Conservation (phyloP, 352 stramenopile species). For the Phytophthora agathidicida region DNA sequence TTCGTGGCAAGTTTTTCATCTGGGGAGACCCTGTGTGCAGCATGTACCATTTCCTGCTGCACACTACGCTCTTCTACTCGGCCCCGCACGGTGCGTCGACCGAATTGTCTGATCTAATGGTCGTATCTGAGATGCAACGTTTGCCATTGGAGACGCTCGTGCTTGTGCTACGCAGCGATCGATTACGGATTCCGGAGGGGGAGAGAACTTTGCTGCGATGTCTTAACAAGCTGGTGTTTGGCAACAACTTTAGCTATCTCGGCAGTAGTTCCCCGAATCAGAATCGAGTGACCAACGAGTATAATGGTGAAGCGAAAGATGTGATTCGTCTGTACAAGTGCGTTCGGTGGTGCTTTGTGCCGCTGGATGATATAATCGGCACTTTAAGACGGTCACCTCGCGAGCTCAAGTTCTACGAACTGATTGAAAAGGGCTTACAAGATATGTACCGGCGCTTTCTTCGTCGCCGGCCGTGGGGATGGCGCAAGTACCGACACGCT, state of each 20-base stretch:
- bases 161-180: slow-evolving; percentile 64
- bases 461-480: slow-evolving; percentile 36
- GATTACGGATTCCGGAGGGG: slow-evolving; percentile 56
- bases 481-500: slow-evolving; percentile 29
- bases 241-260: slow-evolving; percentile 25
- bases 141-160: slow-evolving; percentile 69
- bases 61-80: slow-evolving; percentile 69
- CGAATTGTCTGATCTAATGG: slow-evolving; percentile 32
- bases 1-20: slow-evolving; percentile 42
- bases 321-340: slow-evolving; percentile 60
- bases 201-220: slow-evolving; percentile 55
- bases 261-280: neutral
- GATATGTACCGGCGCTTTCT: slow-evolving; percentile 37
- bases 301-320: slow-evolving; percentile 43
- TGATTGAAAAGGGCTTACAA: slow-evolving; percentile 43
- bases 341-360: slow-evolving; percentile 70
- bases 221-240: slow-evolving; percentile 54
- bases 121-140: slow-evolving; percentile 46
- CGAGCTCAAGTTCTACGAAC: slow-evolving; percentile 62
- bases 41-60: slow-evolving; percentile 71
- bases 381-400: slow-evolving; percentile 48
- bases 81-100: slow-evolving; percentile 30
- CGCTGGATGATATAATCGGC: slow-evolving; percentile 60
- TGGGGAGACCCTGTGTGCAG: slow-evolving; percentile 73
- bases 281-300: slow-evolving; percentile 13